A percentile compares a stretch with the other conserved stretches of the same genome.
phyloP scores from a whole-genome alignment of 345 rosid species.

The Salix caprea region DNA sequence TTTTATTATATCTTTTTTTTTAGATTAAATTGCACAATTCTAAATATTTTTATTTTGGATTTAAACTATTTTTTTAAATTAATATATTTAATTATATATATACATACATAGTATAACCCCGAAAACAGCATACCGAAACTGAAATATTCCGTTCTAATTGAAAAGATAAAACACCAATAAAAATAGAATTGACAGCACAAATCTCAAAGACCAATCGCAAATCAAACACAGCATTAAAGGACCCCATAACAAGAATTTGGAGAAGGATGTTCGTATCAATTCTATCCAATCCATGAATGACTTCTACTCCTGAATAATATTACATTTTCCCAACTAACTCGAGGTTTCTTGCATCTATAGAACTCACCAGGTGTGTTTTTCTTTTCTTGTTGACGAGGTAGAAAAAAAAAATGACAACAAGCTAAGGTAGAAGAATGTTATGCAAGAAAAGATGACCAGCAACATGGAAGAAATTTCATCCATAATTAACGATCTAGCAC shows the following conservation, averaged over 20 bases:
- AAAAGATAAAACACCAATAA: too few relatives aligned
- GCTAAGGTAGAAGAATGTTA: background rate
- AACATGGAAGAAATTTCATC: too few relatives aligned
- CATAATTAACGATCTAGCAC: background rate
- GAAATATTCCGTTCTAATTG: too few relatives aligned
- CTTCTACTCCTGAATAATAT: background rate
- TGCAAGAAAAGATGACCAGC: background rate
- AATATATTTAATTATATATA: too few relatives aligned
- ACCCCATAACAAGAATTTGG: background rate
- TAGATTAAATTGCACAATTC: too few relatives aligned
- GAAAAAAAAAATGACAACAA: background rate
- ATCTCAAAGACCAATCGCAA: too few relatives aligned
- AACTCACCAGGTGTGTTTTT: background rate
- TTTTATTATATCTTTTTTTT: too few relatives aligned
- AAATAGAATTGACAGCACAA: too few relatives aligned
- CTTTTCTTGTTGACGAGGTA: background rate
- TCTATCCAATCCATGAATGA: background rate
- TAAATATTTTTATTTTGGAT: too few relatives aligned
- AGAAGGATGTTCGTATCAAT: background rate
- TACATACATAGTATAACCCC: too few relatives aligned
- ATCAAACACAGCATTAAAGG: too few relatives aligned
- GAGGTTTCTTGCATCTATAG: background rate
- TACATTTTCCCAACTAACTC: background rate
- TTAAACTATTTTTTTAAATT: too few relatives aligned
- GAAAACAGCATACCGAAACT: accelerated